Evolutionary conservation across 139 green algal genomes (phyloP), one percentile per base, ranked within the genome.

Genomic region (Ettlia oleoabundans): DNA sequence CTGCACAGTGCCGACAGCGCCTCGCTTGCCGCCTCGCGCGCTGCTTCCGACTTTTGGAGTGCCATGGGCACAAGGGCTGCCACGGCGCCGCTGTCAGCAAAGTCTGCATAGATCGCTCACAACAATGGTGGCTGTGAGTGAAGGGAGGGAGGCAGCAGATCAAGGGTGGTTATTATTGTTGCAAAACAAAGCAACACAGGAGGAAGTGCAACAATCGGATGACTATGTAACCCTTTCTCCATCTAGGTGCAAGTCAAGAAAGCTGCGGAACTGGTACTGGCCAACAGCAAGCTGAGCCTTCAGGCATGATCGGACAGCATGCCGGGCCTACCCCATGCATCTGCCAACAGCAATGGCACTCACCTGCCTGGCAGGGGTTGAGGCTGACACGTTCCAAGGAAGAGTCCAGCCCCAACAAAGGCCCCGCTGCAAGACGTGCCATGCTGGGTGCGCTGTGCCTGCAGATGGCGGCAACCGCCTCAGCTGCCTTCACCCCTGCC

Each of bases 301-400:
- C 65, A 43, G 65, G 15, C 65, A 26, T 6, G 10, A 30, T 72
- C 35, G 28, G 32, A 43, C 28, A 26, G 13, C 0, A 42, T 51
- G 33, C 19, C 32, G 15, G 6, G 24, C 7, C 33, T 43, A 30
- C 18, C 65, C 19, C 33, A 72, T 72, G 65, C 35, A 28, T n/a
- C n/a, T n/a, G n/a, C n/a, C n/a, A n/a, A n/a, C n/a, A 10, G 47
- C 47, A 58, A 33, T 43, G 22, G 7, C 55, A 32, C 74, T 21
- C 74, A 81, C 74, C 76, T 6, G 61, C 18, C 30, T 87, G 83
- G n/a, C 78, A 69, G 52, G 83, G 83, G 75, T 87, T 87, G n/a
- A 87, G 64, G 28, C n/a, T 30, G 8, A 79, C 40, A 4, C 65
- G 78, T 24, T 73, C 52, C 51, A 82, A 38, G 1, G 26, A 35